phyloP scores from a whole-genome alignment of 164 flowering plant genomes.

The grape (Vitis vinifera) region ASM3070453v1 NC_081815.1:1115501-1116000 shows the following conservation, averaged over 20 bases:
- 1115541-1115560: constrained; percentile 81
- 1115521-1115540: constrained; percentile 80
- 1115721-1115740: constrained; percentile 58
- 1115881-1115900: background rate
- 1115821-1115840: background rate
- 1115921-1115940: constrained; percentile 27
- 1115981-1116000: constrained; percentile 33
- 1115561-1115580: constrained; percentile 61
- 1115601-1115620: constrained; percentile 56
- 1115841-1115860: background rate
- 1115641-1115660: constrained; percentile 74
- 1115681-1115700: constrained; percentile 14
- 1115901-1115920: background rate
- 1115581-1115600: constrained; percentile 70
- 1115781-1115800: constrained; percentile 56
- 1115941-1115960: constrained; percentile 11
- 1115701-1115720: constrained; percentile 28
- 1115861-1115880: background rate
- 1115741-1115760: constrained; percentile 25
- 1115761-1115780: constrained; percentile 40
- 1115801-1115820: constrained; percentile 68
- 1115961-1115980: constrained; percentile 14
- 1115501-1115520: constrained; percentile 62
- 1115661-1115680: constrained; percentile 37
- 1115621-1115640: constrained; percentile 59